Evolutionary conservation across 768 basidiomycete species (phyloP).

Genomic region (Podaxis sp.): DNA sequence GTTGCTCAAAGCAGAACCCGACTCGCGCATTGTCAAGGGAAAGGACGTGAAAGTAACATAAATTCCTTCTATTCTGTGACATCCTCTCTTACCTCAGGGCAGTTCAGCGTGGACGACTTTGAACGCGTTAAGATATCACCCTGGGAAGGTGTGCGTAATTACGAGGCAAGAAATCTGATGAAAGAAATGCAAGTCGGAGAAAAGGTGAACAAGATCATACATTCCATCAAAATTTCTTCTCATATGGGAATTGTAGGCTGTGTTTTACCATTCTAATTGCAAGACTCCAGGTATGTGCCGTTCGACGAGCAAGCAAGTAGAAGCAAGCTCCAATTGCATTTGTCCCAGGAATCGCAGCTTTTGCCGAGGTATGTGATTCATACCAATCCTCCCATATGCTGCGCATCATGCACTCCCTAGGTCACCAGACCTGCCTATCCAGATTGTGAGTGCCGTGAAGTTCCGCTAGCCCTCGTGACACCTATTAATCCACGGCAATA

Average conservation of each 20-base stretch:
- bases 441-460: slow-evolving; percentile 56
- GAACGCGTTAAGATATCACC: slow-evolving; percentile 64
- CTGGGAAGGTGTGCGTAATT: slow-evolving; percentile 88
- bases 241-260: slow-evolving; percentile 39
- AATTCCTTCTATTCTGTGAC: background rate
- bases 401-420: slow-evolving; percentile 27
- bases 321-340: background rate
- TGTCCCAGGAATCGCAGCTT: slow-evolving; percentile 65
- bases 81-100: slow-evolving; percentile 1
- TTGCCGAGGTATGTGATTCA: slow-evolving; percentile 59
- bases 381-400: background rate
- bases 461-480: background rate
- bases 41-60: slow-evolving; percentile 72
- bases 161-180: slow-evolving; percentile 80
- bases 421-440: slow-evolving; percentile 85
- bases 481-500: slow-evolving; percentile 5
- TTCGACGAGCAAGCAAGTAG: background rate
- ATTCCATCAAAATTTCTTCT: background rate
- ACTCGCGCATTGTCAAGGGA: slow-evolving; percentile 79
- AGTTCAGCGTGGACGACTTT: slow-evolving; percentile 89
- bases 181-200: slow-evolving; percentile 75
- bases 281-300: slow-evolving; percentile 62
- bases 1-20: slow-evolving; percentile 86
- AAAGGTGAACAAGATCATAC: slow-evolving; percentile 39
- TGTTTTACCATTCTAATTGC: slow-evolving; percentile 88